phyloP scores from a whole-genome alignment of 495 filamentous ascomycete genomes.

The Penicillium longicatenatum region DNA sequence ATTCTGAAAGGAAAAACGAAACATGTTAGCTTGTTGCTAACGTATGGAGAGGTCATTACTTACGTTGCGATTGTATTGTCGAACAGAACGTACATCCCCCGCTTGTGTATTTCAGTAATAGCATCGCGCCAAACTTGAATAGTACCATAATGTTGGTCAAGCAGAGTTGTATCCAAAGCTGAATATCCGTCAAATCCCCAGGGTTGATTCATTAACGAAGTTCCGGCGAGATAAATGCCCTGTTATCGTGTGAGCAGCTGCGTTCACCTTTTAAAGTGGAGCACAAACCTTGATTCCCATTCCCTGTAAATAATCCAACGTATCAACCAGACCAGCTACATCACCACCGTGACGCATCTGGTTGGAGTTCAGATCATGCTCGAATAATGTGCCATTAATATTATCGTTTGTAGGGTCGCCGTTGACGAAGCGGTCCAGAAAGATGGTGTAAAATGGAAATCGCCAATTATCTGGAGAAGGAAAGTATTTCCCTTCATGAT shows the following conservation, averaged over 20 bases:
- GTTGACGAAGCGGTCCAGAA: conserved; percentile 71
- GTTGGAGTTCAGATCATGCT: conserved; percentile 66
- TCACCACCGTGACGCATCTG: conserved; percentile 75
- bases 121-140: conserved; percentile 63
- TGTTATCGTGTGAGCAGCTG: conserved; percentile 14
- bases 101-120: conserved; percentile 63
- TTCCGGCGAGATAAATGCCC: conserved; percentile 71
- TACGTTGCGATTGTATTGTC: conserved; percentile 74
- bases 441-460: conserved; percentile 70
- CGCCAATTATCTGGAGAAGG: conserved; percentile 69
- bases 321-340: conserved; percentile 61
- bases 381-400: conserved; percentile 65
- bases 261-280: not conserved
- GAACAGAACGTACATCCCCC: conserved; percentile 70
- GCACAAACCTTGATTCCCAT: conserved; percentile 68
- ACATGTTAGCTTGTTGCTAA: not conserved
- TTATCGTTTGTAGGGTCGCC: conserved; percentile 73
- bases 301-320: conserved; percentile 71
- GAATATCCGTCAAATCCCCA: conserved; percentile 69
- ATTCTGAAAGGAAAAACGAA: conserved; percentile 36
- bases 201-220: conserved; percentile 67
- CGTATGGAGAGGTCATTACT: conserved; percentile 25
- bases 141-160: conserved; percentile 68
- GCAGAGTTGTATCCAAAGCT: conserved; percentile 67
- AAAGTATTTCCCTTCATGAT: conserved; percentile 45